Evolutionary conservation across 73 alveolate species (phyloP), one percentile per base, ranked within the genome.

Genomic region (Symbiodinium pilosum): DNA sequence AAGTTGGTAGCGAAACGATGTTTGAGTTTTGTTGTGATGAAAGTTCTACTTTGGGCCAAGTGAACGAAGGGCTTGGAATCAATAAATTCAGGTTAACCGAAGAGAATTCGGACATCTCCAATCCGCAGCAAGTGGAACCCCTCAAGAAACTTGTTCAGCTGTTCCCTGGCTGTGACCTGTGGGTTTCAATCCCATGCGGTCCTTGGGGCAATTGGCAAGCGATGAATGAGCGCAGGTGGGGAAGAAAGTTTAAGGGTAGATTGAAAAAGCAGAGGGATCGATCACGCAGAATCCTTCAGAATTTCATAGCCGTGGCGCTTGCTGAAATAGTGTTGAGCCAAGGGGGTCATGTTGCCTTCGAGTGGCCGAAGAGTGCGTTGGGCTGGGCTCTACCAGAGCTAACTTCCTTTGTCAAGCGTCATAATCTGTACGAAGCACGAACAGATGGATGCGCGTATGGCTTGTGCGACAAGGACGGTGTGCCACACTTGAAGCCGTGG

Each of bases 131-230:
- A 11, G 43, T 18, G 9, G 56, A 32, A 11, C 56, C 59, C 26
- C 30, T 39, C 8, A 11, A 18, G 26, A 75, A 59, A 18, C 34
- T 85, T 1, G 64, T 85, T 1, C 51, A 26, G 69, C 36, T 38
- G 41, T 44, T 85, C 47, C 93, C 93, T 12, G 94, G 94, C 1
- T 73, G 69, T 39, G 94, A 56, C 34, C 5, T 87, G n/a, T 87
- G 94, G 86, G 94, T 85, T 0, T 39, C 71, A 32, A 38, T 87
- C 20, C 94, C 94, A 0, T 56, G 94, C 52, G 26, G 68, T 5
- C 44, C 44, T 0, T 87, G 71, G 94, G 11, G 86, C 30, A 21
- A 0, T 7, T 38, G 94, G 94, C 94, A 38, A 40, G 34, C 36
- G 1, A 59, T 40, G 94, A 24, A 87, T 24, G 3, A 69, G 24